A percentile compares a stretch with the other conserved stretches of the same genome.
Conservation (phyloP, 495 filamentous ascomycete species). For the Xylaria nigripes region DNA sequence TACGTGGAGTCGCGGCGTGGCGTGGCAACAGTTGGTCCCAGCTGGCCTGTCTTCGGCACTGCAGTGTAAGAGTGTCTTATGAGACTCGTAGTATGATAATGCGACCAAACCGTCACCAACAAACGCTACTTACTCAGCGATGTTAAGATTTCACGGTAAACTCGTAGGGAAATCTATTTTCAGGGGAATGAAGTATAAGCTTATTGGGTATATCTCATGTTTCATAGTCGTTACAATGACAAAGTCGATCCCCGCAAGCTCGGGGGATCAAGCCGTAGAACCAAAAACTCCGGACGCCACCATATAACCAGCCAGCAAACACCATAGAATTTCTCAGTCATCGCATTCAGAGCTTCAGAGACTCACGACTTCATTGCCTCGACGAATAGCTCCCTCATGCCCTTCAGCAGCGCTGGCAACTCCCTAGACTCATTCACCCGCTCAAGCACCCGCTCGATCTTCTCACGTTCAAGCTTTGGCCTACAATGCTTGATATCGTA, state of each 20-base stretch:
- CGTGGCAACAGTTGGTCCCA: background rate
- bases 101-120: no score
- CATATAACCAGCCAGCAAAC: background rate
- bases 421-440: slow-evolving; percentile 76
- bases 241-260: background rate
- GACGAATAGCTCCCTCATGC: slow-evolving; percentile 82
- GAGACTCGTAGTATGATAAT: no score
- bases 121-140: no score
- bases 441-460: slow-evolving; percentile 65
- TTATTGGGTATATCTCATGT: slow-evolving; percentile 12
- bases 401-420: slow-evolving; percentile 72
- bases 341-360: background rate
- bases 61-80: no score
- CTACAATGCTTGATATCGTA: slow-evolving; percentile 71
- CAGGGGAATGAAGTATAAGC: background rate
- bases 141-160: no score
- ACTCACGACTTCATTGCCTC: slow-evolving; percentile 44
- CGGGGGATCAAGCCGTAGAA: background rate
- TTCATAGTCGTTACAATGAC: slow-evolving; percentile 1
- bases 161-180: no score
- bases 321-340: background rate
- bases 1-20: background rate
- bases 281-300: slow-evolving; percentile 6
- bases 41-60: no score
- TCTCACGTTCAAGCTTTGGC: slow-evolving; percentile 70